phyloP scores from a whole-genome alignment of 345 rosid genomes.

The Lumnitzera littorea region DNA sequence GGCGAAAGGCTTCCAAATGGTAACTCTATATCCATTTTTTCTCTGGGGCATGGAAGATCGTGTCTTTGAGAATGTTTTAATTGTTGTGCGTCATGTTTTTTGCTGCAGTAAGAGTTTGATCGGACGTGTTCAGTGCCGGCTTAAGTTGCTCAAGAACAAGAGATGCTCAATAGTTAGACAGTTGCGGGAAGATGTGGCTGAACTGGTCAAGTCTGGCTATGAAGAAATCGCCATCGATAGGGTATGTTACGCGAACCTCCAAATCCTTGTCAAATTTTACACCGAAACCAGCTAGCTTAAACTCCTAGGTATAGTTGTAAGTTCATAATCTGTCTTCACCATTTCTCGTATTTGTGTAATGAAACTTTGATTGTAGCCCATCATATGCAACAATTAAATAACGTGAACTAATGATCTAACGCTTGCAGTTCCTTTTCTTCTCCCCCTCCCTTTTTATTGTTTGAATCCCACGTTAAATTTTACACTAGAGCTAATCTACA shows the following conservation, averaged over 20 bases:
- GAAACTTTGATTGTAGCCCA: too few species aligned
- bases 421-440: too few species aligned
- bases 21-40: constrained; percentile 7
- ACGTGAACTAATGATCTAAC: too few species aligned
- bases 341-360: too few species aligned
- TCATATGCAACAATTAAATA: too few species aligned
- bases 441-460: too few species aligned
- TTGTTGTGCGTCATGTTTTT: background rate
- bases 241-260: constrained; percentile 20
- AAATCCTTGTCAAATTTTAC: background rate
- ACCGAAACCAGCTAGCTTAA: too few species aligned
- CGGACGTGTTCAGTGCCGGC: constrained; percentile 49
- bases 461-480: too few species aligned
- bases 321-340: too few species aligned
- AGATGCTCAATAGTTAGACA: constrained; percentile 51
- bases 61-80: background rate
- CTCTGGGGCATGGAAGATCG: background rate
- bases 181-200: constrained; percentile 54
- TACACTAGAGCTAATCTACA: too few species aligned
- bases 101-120: constrained; percentile 53
- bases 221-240: constrained; percentile 40
- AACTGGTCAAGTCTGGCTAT: constrained; percentile 50
- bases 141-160: constrained; percentile 62
- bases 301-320: too few species aligned
- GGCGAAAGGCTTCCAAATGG: constrained; percentile 88